These are phyloP conservation scores for Malania oleifera DNA, from an alignment of 164 flowering plant species.

Conservation along the genomic window DNA sequence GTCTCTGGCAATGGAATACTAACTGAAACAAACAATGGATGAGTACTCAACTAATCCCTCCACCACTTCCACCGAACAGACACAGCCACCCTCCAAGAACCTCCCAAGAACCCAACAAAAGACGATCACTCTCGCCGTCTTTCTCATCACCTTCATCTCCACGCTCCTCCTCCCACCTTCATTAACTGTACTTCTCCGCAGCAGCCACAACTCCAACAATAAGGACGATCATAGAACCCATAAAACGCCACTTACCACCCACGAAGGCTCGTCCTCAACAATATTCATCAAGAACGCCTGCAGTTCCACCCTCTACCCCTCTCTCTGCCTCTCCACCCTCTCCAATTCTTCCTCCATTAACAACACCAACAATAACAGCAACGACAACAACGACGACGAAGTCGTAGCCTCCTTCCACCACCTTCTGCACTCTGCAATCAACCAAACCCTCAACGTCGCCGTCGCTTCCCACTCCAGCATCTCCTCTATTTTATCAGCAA, in stretches of 20 bases:
- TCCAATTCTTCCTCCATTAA: constrained; percentile 13
- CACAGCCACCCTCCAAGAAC: constrained; percentile 15
- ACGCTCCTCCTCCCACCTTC: background rate
- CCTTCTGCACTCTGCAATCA: constrained; percentile 27
- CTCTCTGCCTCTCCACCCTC: constrained; percentile 27
- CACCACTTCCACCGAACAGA: no score
- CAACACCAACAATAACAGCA: background rate
- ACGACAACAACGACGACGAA: background rate
- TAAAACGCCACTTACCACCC: background rate
- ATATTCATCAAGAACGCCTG: constrained; percentile 30
- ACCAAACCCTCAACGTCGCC: constrained; percentile 13
- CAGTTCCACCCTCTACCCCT: constrained; percentile 29
- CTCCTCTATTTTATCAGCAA: background rate
- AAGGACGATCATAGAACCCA: constrained; percentile 1
- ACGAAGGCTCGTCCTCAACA: constrained; percentile 17
- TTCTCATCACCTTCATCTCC: background rate
- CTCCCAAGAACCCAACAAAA: constrained; percentile 6
- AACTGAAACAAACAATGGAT: no score
- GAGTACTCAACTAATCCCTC: no score
- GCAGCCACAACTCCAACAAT: no score
- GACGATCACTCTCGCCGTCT: constrained; percentile 10
- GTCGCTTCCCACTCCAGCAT: constrained; percentile 3
- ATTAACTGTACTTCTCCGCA: background rate
- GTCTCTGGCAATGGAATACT: no score
- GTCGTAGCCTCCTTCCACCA: constrained; percentile 4